phyloP scores from a whole-genome alignment of 1,284 basidiomycete species.

The Marasmius tenuissimus region DNA sequence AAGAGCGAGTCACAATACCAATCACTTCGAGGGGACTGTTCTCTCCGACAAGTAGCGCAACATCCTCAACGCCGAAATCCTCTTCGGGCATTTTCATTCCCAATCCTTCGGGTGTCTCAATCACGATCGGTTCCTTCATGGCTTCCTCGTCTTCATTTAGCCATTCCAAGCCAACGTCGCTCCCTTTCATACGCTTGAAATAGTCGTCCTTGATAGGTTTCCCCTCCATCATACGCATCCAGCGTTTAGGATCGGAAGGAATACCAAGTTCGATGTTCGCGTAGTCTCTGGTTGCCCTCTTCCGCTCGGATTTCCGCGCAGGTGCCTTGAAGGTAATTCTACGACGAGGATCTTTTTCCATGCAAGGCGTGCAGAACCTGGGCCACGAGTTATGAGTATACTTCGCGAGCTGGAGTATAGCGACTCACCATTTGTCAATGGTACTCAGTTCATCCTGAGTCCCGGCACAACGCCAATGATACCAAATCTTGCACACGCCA shows the following conservation, averaged over 20 bases:
- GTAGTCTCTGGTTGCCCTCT: slow-evolving; percentile 72
- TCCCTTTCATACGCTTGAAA: slow-evolving; percentile 68
- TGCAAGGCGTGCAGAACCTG: slow-evolving; percentile 74
- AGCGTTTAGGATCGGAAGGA: slow-evolving; percentile 65
- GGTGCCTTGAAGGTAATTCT: slow-evolving; percentile 73
- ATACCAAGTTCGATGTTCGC: slow-evolving; percentile 66
- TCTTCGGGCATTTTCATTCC: slow-evolving; percentile 83
- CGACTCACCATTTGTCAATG: slow-evolving; percentile 46
- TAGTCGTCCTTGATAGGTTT: slow-evolving; percentile 59
- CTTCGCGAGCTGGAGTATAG: slow-evolving; percentile 9
- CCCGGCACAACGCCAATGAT: slow-evolving; percentile 80
- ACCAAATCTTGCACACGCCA: slow-evolving; percentile 78
- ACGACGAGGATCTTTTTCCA: slow-evolving; percentile 56
- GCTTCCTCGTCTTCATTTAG: slow-evolving; percentile 65
- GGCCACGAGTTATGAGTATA: background rate
- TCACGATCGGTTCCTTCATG: slow-evolving; percentile 75
- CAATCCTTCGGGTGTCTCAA: slow-evolving; percentile 74
- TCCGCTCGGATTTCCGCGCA: slow-evolving; percentile 75
- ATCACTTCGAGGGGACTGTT: slow-evolving; percentile 86
- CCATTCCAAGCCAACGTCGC: slow-evolving; percentile 70
- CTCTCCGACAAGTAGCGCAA: slow-evolving; percentile 79
- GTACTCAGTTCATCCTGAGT: slow-evolving; percentile 60
- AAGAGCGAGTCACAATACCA: slow-evolving; percentile 48
- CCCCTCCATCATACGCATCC: slow-evolving; percentile 65
- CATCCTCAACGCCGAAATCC: slow-evolving; percentile 73